Conservation (phyloP, 2,329 filamentous ascomycete species). For the Dothideomycetes sp. region DNA sequence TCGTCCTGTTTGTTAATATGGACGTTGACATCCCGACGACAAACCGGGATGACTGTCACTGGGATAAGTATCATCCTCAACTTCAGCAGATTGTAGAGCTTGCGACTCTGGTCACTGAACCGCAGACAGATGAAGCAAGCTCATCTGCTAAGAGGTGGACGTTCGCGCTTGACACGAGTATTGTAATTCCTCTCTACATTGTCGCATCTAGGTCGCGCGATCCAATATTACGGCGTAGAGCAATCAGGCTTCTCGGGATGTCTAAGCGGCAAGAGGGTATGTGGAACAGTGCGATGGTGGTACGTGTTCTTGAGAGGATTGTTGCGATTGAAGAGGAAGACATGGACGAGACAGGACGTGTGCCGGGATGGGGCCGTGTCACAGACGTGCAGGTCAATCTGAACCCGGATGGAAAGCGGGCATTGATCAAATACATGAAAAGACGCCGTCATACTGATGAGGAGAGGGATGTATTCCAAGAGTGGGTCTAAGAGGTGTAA, state of each 20-base stretch:
- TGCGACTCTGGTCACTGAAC: no score
- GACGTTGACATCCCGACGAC: no score
- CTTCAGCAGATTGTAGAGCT: no score
- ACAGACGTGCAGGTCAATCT: background rate
- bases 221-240: constrained; percentile 12
- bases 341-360: background rate
- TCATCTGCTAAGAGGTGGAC: no score
- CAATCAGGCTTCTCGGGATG: constrained; percentile 12
- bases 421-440: background rate
- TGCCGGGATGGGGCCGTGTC: background rate
- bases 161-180: constrained; percentile 19
- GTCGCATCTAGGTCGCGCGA: constrained; percentile 16
- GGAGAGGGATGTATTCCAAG: background rate
- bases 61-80: no score
- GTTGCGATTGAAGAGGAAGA: constrained; percentile 16
- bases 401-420: background rate
- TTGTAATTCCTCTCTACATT: constrained; percentile 15
- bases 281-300: constrained; percentile 11
- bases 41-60: no score
- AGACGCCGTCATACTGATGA: background rate
- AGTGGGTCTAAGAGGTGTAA: no score
- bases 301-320: constrained; percentile 19
- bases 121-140: no score
- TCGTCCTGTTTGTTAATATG: no score
- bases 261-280: constrained; percentile 13